phyloP scores from a whole-genome alignment of 1,284 basidiomycete species.

The Moesziomyces globuligerus region DNA sequence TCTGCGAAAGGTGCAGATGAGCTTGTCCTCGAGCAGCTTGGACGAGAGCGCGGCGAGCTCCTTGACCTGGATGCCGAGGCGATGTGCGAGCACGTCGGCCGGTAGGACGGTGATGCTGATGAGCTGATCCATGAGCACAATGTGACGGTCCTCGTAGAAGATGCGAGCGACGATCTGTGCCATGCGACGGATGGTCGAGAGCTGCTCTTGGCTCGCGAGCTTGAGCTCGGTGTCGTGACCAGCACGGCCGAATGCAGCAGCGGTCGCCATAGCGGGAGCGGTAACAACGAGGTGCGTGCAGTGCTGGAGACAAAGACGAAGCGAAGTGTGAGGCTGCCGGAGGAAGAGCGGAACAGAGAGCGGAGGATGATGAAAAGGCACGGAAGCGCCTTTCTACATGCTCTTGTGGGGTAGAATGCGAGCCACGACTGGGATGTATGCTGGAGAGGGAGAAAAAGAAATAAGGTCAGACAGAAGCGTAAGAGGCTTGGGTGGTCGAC shows the following conservation, averaged over 20 bases:
- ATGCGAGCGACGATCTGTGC: slow-evolving; percentile 91
- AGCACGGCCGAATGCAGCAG: slow-evolving; percentile 26
- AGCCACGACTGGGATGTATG: no score
- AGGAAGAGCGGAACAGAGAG: no score
- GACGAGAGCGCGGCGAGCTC: slow-evolving; percentile 93
- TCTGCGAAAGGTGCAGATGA: slow-evolving; percentile 70
- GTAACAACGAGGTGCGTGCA: no score
- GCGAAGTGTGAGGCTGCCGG: no score
- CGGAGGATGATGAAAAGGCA: no score
- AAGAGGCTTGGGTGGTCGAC: no score
- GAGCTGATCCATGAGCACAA: slow-evolving; percentile 91
- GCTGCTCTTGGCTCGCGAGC: slow-evolving; percentile 57
- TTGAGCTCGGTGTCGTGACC: slow-evolving; percentile 39
- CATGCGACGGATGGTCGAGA: slow-evolving; percentile 70
- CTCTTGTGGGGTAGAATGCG: neutral
- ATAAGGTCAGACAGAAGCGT: slow-evolving; percentile 12
- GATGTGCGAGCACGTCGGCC: slow-evolving; percentile 87
- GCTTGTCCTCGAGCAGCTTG: slow-evolving; percentile 82
- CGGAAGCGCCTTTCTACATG: no score
- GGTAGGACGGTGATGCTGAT: slow-evolving; percentile 88
- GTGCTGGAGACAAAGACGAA: no score
- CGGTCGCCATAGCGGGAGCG: slow-evolving; percentile 23
- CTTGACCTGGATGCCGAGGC: slow-evolving; percentile 87
- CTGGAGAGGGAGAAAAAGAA: slow-evolving; percentile 1
- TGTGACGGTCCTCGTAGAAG: slow-evolving; percentile 92